Base-by-base conservation (phyloP, 148 eudicot species). In the Limonium bicolor region DNA sequence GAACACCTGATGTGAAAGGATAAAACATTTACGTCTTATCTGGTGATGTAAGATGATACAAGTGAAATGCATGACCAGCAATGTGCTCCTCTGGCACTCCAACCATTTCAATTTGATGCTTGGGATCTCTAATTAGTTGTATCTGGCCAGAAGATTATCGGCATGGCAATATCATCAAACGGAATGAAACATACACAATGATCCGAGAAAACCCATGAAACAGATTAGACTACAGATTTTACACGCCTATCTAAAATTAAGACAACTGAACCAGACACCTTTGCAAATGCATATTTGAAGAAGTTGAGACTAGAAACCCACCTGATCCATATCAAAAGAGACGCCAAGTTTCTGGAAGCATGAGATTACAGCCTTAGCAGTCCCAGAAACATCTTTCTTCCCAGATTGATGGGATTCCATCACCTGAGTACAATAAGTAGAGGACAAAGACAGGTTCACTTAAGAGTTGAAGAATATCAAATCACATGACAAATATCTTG, bases 281-380 rank as follows among this genome's bases (percentile, higher is more conserved):
- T n/a, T n/a, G n/a, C n/a, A n/a, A n/a, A n/a, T n/a, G n/a, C n/a
- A n/a, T n/a, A 40, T 1, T 40, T 40, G 11, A 1, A n/a, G 14
- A 20, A 7, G 27, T 24, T 20, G 32, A 41, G 11, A 36, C 23
- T n/a, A 5, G 22, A 15, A 13, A 55, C 64, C 40, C 31, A 78
- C 96, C 78, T 82, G 64, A 56, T 78, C 88, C 48, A 70, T 30
- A 16, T 79, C 76, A 60, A 73, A 87, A 5, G 76, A 60, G 22
- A 68, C 94, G 7, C 96, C 96, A 27, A 88, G 74, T 32, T 88
- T 83, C 73, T 83, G 70, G 54, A 88, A 88, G 73, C 86, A 80
- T 31, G 96, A 80, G 45, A 88, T 77, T 53, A 88, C 94, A 61
- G 86, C 94, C 69, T 83, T 88, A 36, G 96, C 94, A 61, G 96